Evolutionary conservation across 495 filamentous ascomycete species (phyloP), one percentile per base, ranked within the genome.

Genomic region (Clavariopsis aquatica): DNA sequence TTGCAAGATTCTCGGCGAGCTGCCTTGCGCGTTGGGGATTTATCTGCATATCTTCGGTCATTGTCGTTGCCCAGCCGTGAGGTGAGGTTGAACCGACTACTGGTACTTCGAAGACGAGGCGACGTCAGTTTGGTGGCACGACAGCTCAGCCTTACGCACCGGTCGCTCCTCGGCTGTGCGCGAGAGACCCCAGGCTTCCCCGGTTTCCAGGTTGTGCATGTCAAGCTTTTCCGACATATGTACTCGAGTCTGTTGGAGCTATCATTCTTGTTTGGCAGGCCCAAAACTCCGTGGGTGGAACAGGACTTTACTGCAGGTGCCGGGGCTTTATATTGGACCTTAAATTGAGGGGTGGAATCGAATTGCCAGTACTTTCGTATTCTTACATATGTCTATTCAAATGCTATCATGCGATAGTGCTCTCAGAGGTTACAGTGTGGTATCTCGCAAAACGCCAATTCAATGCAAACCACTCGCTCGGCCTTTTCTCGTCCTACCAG

Each of bases 1-100:
- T 52, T 49, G 62, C 36, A n/a, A 76, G 49, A 57, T 76, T 78
- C 43, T 75, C 73, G 23, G 65, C 55, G 20, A 78, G 65, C 46
- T 70, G 61, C 45, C 69, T 72, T 45, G 73, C 71, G 36, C 76
- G 68, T 47, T 71, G 65, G 41, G 70, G 65, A 46, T 78, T 68
- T 36, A 77, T 62, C 31, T 69, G 67, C 75, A 78, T 76, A 4
- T 69, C 67, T 46, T 68, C 66, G 45, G 65, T 57, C 65, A 68
- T 68, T 20, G 26, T 66, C 43, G 17, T 22, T 26, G 38, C 49
- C 49, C 49, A 52, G 58, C 27, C 36, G 24, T 13, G 9, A 38
- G 34, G 15, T 60, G 36, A 47, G 51, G 54, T 57, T 5, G 56
- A 49, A 9, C 31, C n/a, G n/a, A n/a, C n/a, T 1, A 19, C 4